Base-by-base conservation (phyloP, 768 basidiomycete genomes). In the Neoboletus magnificus region DNA sequence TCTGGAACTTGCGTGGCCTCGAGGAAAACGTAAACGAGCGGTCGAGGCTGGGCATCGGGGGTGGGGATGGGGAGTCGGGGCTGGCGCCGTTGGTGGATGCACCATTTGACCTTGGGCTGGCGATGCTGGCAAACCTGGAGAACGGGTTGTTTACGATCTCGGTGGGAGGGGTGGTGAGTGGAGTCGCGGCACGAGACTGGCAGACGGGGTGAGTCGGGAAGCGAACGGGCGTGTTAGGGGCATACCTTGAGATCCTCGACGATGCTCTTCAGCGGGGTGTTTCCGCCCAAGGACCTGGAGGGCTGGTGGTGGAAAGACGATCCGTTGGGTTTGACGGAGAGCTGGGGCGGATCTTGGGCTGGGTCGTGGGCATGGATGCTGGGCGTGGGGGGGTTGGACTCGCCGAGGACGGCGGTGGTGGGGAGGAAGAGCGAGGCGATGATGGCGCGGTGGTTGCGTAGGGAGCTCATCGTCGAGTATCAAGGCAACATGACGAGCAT, bases 351-450 rank as follows among this genome's bases (percentile, higher is more conserved):
- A 18, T 46, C 15, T 10, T 30, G 40, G 1, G n/a, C 35, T 9
- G 61, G 59, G 18, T 61, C 55, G n/a, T 56, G 62, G 27, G 61
- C 39, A 57, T 60, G 51, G 23, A 68, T 65, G 32, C 77, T 76
- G 11, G 85, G 82, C 0, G 84, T 83, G 1, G 81, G 64, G 0
- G 81, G 79, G 15, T 73, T 68, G 0, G 83, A 83, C 54, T 75
- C 74, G 67, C 81, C 83, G 40, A 84, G 73, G 43, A 85, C 82
- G 41, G 83, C 82, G 36, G 89, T 88, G 56, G 81, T 82, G 36
- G 91, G 91, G 35, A 92, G 83, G 67, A 93, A 91, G 55, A 92
- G 83, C n/a, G 87, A 86, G 16, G 89, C 91, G 69, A 93, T 85
- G 69, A 92, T 76, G 52, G 88, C 79, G 32, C 91, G 77, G 69